Conservation (phyloP, 2,329 filamentous ascomycete genomes). For the Claviceps digitariae region DNA sequence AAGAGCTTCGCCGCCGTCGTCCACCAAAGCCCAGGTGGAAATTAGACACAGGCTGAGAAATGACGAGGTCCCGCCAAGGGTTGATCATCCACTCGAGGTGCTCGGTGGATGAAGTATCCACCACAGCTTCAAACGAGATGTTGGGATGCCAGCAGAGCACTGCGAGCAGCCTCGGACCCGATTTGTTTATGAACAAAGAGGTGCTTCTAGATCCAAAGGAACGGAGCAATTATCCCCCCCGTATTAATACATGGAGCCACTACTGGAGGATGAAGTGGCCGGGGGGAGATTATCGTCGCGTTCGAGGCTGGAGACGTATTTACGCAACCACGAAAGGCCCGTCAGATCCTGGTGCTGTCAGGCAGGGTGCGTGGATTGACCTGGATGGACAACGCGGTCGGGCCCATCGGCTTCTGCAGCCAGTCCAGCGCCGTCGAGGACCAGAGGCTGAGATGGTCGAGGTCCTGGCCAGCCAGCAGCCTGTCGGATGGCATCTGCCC, state of each 20-base stretch:
- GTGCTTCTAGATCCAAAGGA: background rate
- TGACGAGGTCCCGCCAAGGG: constrained; percentile 4
- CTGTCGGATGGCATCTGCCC: background rate
- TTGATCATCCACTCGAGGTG: background rate
- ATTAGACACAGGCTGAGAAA: constrained; percentile 1
- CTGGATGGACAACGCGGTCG: background rate
- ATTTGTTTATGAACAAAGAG: background rate
- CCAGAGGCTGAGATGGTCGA: background rate
- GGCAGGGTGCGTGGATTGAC: background rate
- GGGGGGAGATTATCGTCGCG: background rate
- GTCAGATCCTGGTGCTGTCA: background rate
- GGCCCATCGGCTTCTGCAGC: background rate
- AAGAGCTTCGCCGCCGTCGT: background rate
- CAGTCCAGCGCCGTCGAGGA: background rate
- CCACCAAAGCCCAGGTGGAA: constrained; percentile 1
- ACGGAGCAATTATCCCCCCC: background rate
- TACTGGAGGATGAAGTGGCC: background rate
- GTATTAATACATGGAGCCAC: background rate
- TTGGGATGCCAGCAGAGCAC: background rate
- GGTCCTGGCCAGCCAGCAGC: background rate
- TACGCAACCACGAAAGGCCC: background rate
- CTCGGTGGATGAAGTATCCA: constrained; percentile 2
- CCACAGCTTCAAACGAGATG: background rate
- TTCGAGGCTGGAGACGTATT: background rate
- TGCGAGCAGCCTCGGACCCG: background rate